phyloP scores from a whole-genome alignment of 352 stramenopile genomes.

The Discostella stelligera region DNA sequence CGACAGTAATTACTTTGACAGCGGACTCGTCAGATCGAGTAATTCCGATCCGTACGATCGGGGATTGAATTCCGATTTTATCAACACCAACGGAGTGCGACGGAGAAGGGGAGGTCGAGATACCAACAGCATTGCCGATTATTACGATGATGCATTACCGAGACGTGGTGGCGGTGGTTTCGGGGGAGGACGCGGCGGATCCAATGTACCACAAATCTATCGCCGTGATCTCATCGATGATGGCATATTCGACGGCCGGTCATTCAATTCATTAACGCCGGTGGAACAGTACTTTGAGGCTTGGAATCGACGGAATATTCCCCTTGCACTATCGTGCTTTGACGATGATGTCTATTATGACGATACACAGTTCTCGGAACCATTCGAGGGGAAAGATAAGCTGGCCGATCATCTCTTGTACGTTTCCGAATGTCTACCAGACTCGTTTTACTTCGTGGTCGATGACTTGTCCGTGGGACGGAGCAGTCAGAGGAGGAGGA shows the following conservation, averaged over 20 bases:
- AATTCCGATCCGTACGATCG: conserved; percentile 11
- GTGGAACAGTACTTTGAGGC: conserved; percentile 76
- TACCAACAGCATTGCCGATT: not conserved
- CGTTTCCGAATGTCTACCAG: conserved; percentile 72
- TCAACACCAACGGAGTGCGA: conserved; percentile 23
- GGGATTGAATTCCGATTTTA: conserved; percentile 29
- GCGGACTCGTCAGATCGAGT: not conserved
- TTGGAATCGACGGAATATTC: conserved; percentile 83
- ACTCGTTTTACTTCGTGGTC: conserved; percentile 76
- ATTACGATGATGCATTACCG: conserved; percentile 2
- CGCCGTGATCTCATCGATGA: conserved; percentile 8
- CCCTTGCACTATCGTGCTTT: conserved; percentile 66
- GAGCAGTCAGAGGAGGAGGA: not conserved
- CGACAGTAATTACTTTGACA: not conserved
- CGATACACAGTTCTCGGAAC: conserved; percentile 76
- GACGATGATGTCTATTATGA: conserved; percentile 72
- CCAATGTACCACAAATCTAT: conserved; percentile 10
- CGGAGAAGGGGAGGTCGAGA: not conserved
- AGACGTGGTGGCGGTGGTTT: not conserved
- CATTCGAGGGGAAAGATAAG: conserved; percentile 67
- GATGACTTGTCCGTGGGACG: conserved; percentile 65
- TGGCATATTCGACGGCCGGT: not conserved
- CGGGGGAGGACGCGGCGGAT: not conserved
- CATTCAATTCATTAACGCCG: conserved; percentile 10
- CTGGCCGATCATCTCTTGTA: conserved; percentile 73